Evolutionary conservation across 2,329 filamentous ascomycete species (phyloP), one percentile per base, ranked within the genome.

Genomic region (Aspergillus niger): DNA sequence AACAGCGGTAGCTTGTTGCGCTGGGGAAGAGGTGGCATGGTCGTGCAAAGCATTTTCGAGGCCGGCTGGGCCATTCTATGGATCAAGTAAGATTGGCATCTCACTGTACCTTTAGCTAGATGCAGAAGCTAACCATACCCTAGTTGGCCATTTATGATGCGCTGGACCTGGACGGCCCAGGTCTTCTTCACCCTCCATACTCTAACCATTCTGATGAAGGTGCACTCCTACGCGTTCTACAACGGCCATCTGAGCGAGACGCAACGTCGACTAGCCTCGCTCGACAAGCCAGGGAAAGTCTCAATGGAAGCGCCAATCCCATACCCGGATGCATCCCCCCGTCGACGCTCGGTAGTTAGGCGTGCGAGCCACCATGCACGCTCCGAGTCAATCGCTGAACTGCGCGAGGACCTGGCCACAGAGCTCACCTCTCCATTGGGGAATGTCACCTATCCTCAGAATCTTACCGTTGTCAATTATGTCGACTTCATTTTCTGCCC

Each of bases 151-250:
- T 98, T 98, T 66, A 76, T 89, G 68, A 82, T 96, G 8, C 84
- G 90, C 55, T 99, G 95, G 95, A 91, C 92, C 2, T 99, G 95
- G 95, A 99, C 95, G 0, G 89, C 94, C 2, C 95, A 98, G 73
- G 95, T 99, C 41, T 99, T 96, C 76, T 86, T 99, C 68, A 89
- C 93, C 10, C 82, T 99, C 36, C 95, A 99, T 77, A 89, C 92
- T 47, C 87, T 99, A 77, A 89, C 91, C 7, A 83, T 99, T 20
- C 87, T 97, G 54, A 99, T 99, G 95, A 99, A 99, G 82, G 95
- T 98, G 87, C 95, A 99, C 76, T 97, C 93, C 5, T 99, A 97
- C 72, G 91, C 92, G 24, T 99, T 98, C 76, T 99, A 99, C 81
- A 98, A 97, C 70, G 95, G 95, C 10, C 95, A 99, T 76, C 82